Conservation (phyloP, 73 alveolate genomes). For the Paramecium bursaria region DNA sequence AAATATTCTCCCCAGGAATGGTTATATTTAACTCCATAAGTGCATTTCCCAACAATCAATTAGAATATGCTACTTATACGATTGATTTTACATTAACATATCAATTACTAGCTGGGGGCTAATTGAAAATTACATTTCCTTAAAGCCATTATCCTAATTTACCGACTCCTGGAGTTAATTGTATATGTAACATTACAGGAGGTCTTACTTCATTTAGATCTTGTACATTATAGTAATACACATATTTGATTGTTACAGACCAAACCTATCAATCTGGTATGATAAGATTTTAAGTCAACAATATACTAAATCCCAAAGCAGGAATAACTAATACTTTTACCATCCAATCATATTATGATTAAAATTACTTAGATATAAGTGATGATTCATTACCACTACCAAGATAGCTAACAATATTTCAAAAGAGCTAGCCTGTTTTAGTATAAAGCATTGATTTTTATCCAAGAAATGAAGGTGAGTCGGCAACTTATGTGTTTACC, state of each 20-base stretch:
- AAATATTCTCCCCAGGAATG: neutral
- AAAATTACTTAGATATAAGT: constrained; percentile 52
- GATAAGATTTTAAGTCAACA: constrained; percentile 45
- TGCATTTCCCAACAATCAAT: constrained; percentile 50
- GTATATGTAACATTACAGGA: constrained; percentile 68
- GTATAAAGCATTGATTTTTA: constrained; percentile 60
- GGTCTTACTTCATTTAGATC: constrained; percentile 59
- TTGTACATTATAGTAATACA: constrained; percentile 59
- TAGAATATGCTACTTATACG: constrained; percentile 62
- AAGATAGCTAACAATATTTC: constrained; percentile 53
- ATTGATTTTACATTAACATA: constrained; percentile 36
- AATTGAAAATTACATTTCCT: constrained; percentile 59
- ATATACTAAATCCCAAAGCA: constrained; percentile 59
- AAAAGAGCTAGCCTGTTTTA: constrained; percentile 42
- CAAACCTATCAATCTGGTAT: constrained; percentile 61
- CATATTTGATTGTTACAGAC: constrained; percentile 60
- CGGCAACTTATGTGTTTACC: constrained; percentile 63
- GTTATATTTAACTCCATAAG: constrained; percentile 34
- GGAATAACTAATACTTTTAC: constrained; percentile 71
- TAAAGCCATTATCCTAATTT: constrained; percentile 36
- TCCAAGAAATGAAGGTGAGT: constrained; percentile 76
- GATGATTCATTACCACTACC: neutral
- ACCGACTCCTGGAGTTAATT: constrained; percentile 54
- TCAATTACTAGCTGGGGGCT: constrained; percentile 59
- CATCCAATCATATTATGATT: constrained; percentile 64